These are phyloP conservation scores for Zostera marina DNA, from an alignment of 116 monocot genomes.

Conservation along the genomic window DNA sequence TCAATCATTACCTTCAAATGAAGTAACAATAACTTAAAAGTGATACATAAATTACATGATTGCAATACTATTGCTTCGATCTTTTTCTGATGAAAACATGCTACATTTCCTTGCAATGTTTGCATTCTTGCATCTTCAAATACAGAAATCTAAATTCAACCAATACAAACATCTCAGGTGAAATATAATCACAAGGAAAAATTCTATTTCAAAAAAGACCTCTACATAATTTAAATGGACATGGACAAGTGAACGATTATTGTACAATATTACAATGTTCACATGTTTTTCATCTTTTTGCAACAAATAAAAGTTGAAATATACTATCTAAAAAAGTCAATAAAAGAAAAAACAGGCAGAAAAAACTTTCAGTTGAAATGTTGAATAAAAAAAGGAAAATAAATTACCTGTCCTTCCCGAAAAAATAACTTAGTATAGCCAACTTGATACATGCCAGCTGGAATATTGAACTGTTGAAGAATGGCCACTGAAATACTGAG, in stretches of 20 bases:
- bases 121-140: conserved; percentile 94
- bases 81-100: conserved; percentile 59
- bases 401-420: conserved; percentile 80
- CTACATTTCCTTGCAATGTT: conserved; percentile 80
- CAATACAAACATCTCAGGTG: background rate
- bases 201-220: too few species aligned
- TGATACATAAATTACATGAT: conserved; percentile 51
- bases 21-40: conserved; percentile 15
- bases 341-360: too few species aligned
- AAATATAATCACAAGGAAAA: background rate
- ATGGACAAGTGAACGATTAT: too few species aligned
- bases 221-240: too few species aligned
- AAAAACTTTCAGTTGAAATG: too few species aligned
- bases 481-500: conserved; percentile 90
- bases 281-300: too few species aligned
- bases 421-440: conserved; percentile 96
- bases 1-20: too few species aligned
- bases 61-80: conserved; percentile 52
- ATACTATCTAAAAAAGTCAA: background rate
- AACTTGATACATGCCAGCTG: conserved; percentile 98
- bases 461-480: conserved; percentile 91
- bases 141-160: conserved; percentile 40
- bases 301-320: too few species aligned
- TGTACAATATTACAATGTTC: too few species aligned
- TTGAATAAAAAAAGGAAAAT: too few species aligned